Percentiles rank a stretch among this genome's conserved stretches.
These are phyloP conservation scores for Sporothrix schenckii DNA, from an alignment of 2,329 filamentous ascomycete species.

Conservation along the genomic window DNA sequence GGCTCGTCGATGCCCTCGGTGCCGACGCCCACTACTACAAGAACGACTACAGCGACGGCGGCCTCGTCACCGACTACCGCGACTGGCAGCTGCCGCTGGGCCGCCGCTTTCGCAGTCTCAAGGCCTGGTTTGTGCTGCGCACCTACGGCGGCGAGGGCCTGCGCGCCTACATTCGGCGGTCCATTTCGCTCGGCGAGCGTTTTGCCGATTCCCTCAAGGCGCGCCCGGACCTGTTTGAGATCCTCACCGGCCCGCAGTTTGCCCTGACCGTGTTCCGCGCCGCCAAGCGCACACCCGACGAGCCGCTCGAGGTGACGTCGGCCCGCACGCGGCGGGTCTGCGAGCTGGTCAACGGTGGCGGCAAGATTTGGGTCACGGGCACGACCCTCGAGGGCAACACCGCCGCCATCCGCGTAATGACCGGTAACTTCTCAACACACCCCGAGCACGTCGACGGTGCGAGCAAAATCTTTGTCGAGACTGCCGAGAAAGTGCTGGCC, in stretches of 20 bases:
- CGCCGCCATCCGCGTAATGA: slow-evolving; percentile 81
- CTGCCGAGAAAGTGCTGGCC: slow-evolving; percentile 59
- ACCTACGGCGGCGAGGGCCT: slow-evolving; percentile 75
- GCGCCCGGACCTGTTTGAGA: slow-evolving; percentile 61
- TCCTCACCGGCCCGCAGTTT: slow-evolving; percentile 75
- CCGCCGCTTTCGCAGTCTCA: slow-evolving; percentile 81
- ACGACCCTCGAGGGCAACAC: slow-evolving; percentile 68
- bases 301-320: slow-evolving; percentile 46
- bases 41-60: slow-evolving; percentile 78
- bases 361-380: slow-evolving; percentile 81
- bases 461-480: slow-evolving; percentile 71
- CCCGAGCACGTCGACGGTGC: slow-evolving; percentile 71
- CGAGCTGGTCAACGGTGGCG: slow-evolving; percentile 70
- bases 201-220: slow-evolving; percentile 67
- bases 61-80: slow-evolving; percentile 89
- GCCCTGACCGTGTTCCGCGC: slow-evolving; percentile 77
- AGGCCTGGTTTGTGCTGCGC: slow-evolving; percentile 93
- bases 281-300: slow-evolving; percentile 45
- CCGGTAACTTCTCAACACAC: slow-evolving; percentile 69
- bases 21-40: slow-evolving; percentile 68
- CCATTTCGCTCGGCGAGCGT: slow-evolving; percentile 68
- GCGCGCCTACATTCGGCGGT: slow-evolving; percentile 70
- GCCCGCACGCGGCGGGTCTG: slow-evolving; percentile 73
- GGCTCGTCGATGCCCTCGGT: slow-evolving; percentile 78
- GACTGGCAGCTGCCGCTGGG: slow-evolving; percentile 98